A percentile compares a stretch with the other conserved stretches of the same genome.
These are phyloP conservation scores for Medakamo hakoo DNA, from an alignment of 139 green algal genomes.

Conservation along the genomic window DNA sequence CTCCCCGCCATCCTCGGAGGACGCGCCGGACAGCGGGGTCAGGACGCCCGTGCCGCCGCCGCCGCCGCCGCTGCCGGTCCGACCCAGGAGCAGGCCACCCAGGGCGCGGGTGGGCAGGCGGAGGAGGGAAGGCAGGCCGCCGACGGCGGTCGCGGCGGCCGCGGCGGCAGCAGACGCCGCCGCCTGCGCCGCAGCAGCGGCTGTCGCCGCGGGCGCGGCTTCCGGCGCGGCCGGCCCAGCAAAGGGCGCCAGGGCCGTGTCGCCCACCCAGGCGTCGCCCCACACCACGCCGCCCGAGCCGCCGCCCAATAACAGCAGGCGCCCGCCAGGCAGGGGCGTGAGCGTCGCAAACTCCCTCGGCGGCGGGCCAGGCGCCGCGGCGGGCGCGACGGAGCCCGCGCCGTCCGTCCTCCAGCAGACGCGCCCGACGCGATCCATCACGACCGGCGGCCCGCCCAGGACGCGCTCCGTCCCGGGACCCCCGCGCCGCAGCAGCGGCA, in stretches of 20 bases:
- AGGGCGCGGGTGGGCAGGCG: no score
- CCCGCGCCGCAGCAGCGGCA: no score
- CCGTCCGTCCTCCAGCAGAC: neutral
- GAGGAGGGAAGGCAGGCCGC: no score
- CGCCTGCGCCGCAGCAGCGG: no score
- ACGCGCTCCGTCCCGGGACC: constrained; percentile 13
- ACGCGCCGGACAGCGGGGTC: neutral
- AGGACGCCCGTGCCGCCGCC: neutral
- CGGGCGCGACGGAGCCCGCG: neutral
- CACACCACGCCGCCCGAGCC: neutral
- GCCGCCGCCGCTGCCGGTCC: no score
- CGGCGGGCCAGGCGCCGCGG: constrained; percentile 6
- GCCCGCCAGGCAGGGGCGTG: constrained; percentile 13
- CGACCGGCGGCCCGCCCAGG: constrained; percentile 6
- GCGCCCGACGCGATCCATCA: constrained; percentile 1
- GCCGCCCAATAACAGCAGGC: constrained; percentile 36
- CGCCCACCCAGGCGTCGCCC: neutral
- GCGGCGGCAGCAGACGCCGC: neutral
- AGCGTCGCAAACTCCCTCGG: constrained; percentile 40
- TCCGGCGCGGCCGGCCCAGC: no score
- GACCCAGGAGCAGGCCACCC: no score
- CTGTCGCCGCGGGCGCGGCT: no score
- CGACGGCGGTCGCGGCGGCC: no score
- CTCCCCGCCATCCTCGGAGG: no score
- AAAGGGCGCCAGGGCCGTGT: neutral